Conservation (phyloP, 2,329 filamentous ascomycete genomes). For the Aspergillus piperis region DNA sequence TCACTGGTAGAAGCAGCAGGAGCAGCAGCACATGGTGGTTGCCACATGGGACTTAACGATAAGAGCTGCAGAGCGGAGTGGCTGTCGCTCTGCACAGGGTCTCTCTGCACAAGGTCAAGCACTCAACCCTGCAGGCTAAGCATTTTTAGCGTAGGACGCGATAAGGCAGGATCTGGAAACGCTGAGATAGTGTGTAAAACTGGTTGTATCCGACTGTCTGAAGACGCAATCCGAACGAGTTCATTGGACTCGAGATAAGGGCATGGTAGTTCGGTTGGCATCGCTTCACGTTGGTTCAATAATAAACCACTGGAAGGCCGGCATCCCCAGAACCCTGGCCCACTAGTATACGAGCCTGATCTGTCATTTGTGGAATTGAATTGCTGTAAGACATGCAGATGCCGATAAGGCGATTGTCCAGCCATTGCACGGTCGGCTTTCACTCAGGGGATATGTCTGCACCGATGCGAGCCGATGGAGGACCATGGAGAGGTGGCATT, state of each 20-base stretch:
- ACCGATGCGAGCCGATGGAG: background rate
- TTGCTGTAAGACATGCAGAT: background rate
- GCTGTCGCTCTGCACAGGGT: background rate
- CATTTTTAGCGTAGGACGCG: background rate
- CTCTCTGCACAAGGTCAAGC: background rate
- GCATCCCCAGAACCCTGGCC: background rate
- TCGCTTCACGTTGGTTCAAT: background rate
- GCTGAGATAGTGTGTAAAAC: background rate
- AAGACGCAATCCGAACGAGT: background rate
- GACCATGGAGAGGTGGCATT: background rate
- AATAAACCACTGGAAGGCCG: background rate
- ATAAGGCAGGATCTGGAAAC: background rate
- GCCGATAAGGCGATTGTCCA: background rate
- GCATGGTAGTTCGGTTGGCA: background rate
- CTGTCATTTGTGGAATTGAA: background rate
- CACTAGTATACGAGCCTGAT: background rate
- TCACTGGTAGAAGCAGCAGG: no score
- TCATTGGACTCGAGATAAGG: constrained; percentile 1
- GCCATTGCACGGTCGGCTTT: background rate
- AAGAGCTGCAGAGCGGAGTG: background rate
- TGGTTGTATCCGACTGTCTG: background rate
- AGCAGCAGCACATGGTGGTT: background rate
- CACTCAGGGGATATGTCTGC: background rate
- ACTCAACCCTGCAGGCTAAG: constrained; percentile 4
- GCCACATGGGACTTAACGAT: background rate